Evolutionary conservation across 148 eudicot genomes (phyloP).

Genomic region (Polygonum aviculare): DNA sequence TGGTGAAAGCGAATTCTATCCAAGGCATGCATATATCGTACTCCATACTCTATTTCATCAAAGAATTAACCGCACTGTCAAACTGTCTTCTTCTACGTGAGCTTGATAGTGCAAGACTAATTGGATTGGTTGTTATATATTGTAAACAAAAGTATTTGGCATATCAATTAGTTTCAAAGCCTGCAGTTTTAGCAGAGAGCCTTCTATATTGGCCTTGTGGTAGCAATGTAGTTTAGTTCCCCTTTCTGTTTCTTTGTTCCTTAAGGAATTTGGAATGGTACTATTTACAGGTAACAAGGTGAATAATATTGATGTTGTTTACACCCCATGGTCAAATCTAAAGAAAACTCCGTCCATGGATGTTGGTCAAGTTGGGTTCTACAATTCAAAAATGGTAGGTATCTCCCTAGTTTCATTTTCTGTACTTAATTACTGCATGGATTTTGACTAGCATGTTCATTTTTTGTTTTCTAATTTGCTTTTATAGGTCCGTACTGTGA

Average conservation of each 20-base stretch:
- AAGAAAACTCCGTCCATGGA: constrained; percentile 99
- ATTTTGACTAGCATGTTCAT: background rate
- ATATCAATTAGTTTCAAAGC: background rate
- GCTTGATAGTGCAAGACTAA: background rate
- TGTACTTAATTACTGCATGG: background rate
- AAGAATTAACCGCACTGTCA: background rate
- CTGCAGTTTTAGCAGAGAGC: background rate
- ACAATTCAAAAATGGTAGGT: constrained; percentile 68
- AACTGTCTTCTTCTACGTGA: background rate
- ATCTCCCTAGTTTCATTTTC: constrained; percentile 11
- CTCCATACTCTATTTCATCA: background rate
- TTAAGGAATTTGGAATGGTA: background rate
- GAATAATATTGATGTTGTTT: constrained; percentile 92
- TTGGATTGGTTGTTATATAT: background rate
- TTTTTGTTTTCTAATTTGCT: constrained; percentile 3
- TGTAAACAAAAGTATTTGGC: background rate
- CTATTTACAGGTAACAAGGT: constrained; percentile 77
- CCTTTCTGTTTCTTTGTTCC: background rate
- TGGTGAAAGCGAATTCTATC: constrained; percentile 92
- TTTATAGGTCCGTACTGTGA: constrained; percentile 61
- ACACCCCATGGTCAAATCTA: constrained; percentile 92
- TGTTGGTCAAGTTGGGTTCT: constrained; percentile 96
- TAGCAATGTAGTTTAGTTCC: background rate
- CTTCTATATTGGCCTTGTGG: background rate
- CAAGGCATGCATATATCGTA: constrained; percentile 37